phyloP scores from a whole-genome alignment of 75 land plant species.

The Selaginella tamariscina region DNA sequence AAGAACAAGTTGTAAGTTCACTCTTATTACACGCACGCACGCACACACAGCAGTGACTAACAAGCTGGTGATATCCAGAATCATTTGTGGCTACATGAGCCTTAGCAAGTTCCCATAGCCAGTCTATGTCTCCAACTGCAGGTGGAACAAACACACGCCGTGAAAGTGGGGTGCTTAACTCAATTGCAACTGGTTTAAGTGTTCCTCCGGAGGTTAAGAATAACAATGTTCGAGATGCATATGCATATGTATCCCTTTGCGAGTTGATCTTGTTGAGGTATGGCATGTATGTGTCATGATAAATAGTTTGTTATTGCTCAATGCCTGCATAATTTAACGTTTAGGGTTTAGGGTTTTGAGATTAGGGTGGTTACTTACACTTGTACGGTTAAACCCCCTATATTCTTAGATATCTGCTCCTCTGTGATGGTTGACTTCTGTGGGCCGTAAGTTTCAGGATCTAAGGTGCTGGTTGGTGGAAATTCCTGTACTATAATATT shows the following conservation, averaged over 20 bases:
- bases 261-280: constrained; percentile 21
- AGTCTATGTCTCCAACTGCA: constrained; percentile 33
- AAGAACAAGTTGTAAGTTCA: background rate
- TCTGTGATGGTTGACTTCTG: constrained; percentile 27
- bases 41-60: constrained; percentile 21
- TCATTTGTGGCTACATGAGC: constrained; percentile 8
- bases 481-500: constrained; percentile 11
- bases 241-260: constrained; percentile 14
- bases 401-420: constrained; percentile 21
- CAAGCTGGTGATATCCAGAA: constrained; percentile 10
- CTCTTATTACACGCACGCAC: too few species aligned
- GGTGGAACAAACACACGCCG: constrained; percentile 7
- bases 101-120: constrained; percentile 11
- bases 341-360: background rate
- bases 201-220: constrained; percentile 11
- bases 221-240: constrained; percentile 21
- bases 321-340: constrained; percentile 24
- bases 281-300: constrained; percentile 25
- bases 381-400: constrained; percentile 26
- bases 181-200: constrained; percentile 23
- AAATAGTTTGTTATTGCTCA: constrained; percentile 21
- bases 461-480: constrained; percentile 21
- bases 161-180: constrained; percentile 11
- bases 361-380: constrained; percentile 22
- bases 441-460: constrained; percentile 24